Evolutionary conservation across 108 stramenopile species (phyloP).

Genomic region (Cyclotella kingstonii): DNA sequence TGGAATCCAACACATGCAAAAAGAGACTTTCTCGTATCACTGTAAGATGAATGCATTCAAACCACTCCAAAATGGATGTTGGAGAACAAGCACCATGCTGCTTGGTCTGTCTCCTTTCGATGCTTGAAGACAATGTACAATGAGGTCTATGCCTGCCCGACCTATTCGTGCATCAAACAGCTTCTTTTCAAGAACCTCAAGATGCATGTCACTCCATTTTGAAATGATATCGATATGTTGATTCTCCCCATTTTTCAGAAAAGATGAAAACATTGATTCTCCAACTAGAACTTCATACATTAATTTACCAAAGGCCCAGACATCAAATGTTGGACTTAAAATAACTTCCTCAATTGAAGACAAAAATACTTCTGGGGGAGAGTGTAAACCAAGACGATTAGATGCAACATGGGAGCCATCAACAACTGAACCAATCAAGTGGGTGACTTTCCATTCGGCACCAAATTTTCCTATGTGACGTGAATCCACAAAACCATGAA

Average conservation of each 20-base stretch:
- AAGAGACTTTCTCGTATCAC: neutral
- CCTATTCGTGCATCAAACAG: constrained; percentile 50
- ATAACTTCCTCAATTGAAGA: constrained; percentile 29
- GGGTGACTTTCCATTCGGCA: constrained; percentile 70
- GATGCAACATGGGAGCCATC: constrained; percentile 46
- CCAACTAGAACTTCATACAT: constrained; percentile 77
- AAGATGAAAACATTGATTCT: constrained; percentile 56
- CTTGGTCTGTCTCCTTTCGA: constrained; percentile 34
- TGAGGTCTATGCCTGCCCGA: constrained; percentile 55
- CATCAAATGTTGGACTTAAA: constrained; percentile 55
- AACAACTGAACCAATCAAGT: constrained; percentile 46
- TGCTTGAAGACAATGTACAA: constrained; percentile 53
- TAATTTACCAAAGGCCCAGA: constrained; percentile 82
- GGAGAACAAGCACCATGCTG: constrained; percentile 52
- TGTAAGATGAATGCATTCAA: constrained; percentile 8
- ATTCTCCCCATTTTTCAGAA: constrained; percentile 12
- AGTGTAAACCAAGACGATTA: constrained; percentile 43
- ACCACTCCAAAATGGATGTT: constrained; percentile 48
- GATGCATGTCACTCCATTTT: constrained; percentile 40
- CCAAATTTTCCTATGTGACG: constrained; percentile 68
- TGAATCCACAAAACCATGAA: constrained; percentile 66
- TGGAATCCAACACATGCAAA: too few species aligned
- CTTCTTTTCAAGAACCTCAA: constrained; percentile 32
- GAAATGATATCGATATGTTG: constrained; percentile 29
- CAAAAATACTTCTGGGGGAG: constrained; percentile 69